A percentile compares a stretch with the other conserved stretches of the same genome.
phyloP scores from a whole-genome alignment of 148 eudicot species.

The Rhododendron henanense region DNA sequence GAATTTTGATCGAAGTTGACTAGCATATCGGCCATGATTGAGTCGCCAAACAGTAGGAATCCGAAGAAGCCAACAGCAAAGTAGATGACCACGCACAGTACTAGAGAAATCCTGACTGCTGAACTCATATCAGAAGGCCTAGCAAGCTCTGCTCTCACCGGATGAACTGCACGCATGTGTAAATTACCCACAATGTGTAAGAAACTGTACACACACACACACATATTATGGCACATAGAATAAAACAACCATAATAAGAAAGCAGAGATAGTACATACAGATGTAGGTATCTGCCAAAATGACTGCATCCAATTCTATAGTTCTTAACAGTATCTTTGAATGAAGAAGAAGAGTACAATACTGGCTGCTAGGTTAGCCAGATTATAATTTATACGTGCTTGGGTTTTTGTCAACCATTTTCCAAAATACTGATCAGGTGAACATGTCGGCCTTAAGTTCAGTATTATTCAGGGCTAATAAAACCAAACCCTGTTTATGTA shows the following conservation, averaged over 20 bases:
- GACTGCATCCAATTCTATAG: not conserved
- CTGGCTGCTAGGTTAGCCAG: not conserved
- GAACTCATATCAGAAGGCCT: slow-evolving; percentile 71
- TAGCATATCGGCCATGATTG: slow-evolving; percentile 81
- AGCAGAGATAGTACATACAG: not conserved
- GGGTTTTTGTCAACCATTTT: not conserved
- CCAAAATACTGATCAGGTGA: not conserved
- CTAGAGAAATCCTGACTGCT: slow-evolving; percentile 71
- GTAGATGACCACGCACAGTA: slow-evolving; percentile 65
- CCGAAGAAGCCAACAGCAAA: slow-evolving; percentile 88
- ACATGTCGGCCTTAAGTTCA: not conserved
- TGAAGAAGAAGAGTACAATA: not conserved
- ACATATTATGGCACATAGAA: not conserved
- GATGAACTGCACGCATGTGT: slow-evolving; percentile 64
- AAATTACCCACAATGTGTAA: not conserved
- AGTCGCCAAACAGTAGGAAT: slow-evolving; percentile 78
- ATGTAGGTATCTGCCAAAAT: not conserved
- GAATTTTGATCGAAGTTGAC: slow-evolving; percentile 72
- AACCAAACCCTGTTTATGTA: not conserved
- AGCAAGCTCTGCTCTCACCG: slow-evolving; percentile 79
- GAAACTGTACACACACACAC: not conserved
- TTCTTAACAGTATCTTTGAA: not conserved
- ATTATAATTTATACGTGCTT: not conserved
- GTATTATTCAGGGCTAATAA: not conserved
- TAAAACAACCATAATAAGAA: not conserved